Conservation (phyloP, 495 filamentous ascomycete genomes). For the Neurospora hispaniola region DNA sequence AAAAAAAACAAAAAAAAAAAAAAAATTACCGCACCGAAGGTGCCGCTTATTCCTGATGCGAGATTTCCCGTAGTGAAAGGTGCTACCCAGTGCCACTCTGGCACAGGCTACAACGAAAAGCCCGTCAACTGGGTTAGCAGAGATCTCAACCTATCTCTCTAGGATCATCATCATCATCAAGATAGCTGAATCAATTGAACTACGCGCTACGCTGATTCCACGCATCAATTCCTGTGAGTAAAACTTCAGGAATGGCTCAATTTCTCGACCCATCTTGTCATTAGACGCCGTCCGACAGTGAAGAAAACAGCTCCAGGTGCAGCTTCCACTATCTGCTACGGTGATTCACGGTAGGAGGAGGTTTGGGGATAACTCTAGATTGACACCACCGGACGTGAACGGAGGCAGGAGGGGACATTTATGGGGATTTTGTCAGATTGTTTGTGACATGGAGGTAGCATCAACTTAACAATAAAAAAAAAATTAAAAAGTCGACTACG, state of each 20-base stretch:
- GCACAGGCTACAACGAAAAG: too few species aligned
- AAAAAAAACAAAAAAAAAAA: slow-evolving; percentile 64
- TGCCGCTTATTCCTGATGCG: slow-evolving; percentile 47
- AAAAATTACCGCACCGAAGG: slow-evolving; percentile 71
- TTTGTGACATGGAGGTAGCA: neutral
- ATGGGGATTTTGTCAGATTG: neutral
- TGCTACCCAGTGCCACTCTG: too few species aligned
- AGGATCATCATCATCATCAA: too few species aligned
- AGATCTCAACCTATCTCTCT: too few species aligned
- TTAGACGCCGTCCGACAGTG: neutral
- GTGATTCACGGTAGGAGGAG: neutral
- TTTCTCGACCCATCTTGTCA: neutral
- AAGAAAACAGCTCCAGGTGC: neutral
- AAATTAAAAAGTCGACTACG: neutral
- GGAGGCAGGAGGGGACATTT: neutral
- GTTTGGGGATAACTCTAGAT: neutral
- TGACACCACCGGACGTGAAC: neutral
- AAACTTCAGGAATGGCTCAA: neutral
- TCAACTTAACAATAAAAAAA: neutral
- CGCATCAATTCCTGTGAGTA: slow-evolving; percentile 26
- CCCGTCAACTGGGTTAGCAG: too few species aligned
- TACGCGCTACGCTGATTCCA: too few species aligned
- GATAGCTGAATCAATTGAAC: too few species aligned
- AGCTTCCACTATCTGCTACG: neutral
- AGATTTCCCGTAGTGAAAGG: too few species aligned